Evolutionary conservation across 1,284 basidiomycete genomes (phyloP).

Genomic region (Lignosus rhinocerotis): DNA sequence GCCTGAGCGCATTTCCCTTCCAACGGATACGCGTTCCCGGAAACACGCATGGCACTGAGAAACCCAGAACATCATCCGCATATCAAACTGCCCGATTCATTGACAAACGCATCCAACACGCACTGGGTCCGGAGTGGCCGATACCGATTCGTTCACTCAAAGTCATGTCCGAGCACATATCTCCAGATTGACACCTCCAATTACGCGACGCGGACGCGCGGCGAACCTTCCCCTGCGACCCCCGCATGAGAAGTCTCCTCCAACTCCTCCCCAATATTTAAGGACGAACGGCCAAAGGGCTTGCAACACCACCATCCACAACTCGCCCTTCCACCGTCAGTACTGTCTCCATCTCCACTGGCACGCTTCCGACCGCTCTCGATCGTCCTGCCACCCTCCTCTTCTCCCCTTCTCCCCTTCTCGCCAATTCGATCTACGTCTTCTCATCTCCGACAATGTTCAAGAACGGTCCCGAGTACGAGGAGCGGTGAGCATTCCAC

Average conservation of each 20-base stretch:
- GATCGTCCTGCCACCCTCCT: slow-evolving; percentile 12
- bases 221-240: neutral
- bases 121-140: slow-evolving; percentile 19
- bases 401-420: slow-evolving; percentile 13
- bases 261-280: slow-evolving; percentile 12
- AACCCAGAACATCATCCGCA: slow-evolving; percentile 18
- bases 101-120: slow-evolving; percentile 10
- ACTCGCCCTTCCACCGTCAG: slow-evolving; percentile 2
- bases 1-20: slow-evolving; percentile 16
- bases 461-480: slow-evolving; percentile 34
- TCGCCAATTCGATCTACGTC: slow-evolving; percentile 16
- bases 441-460: slow-evolving; percentile 27
- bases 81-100: slow-evolving; percentile 21
- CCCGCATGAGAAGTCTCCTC: slow-evolving; percentile 4
- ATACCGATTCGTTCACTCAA: slow-evolving; percentile 21
- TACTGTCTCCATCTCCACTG: slow-evolving; percentile 6
- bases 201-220: slow-evolving; percentile 23
- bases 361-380: slow-evolving; percentile 16
- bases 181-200: slow-evolving; percentile 18
- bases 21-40: slow-evolving; percentile 16
- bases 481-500: slow-evolving; percentile 28
- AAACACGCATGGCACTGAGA: slow-evolving; percentile 20
- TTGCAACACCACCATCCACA: slow-evolving; percentile 2
- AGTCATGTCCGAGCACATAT: slow-evolving; percentile 25
- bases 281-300: slow-evolving; percentile 2